Evolutionary conservation across 176 grass and related monocot species (phyloP), one percentile per base, ranked within the genome.

Genomic region (Dactylis glomerata): DNA sequence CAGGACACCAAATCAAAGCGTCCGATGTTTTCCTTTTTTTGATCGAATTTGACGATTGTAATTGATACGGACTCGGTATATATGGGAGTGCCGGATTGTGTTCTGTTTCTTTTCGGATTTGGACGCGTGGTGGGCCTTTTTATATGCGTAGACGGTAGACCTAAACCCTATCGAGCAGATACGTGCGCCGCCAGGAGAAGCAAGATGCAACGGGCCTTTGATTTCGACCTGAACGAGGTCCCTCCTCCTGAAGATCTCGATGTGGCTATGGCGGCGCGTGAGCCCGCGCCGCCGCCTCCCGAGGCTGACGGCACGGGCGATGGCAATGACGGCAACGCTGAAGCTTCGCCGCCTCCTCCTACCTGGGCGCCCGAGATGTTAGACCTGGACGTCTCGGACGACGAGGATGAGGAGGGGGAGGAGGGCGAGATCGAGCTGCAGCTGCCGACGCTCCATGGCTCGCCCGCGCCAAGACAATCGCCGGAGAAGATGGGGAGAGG

Each of bases 161-260:
- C 41, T 42, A 42, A 42, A n/a, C n/a, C 41, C 8, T 10, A 42
- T 42, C 8, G 41, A 42, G 41, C 41, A 42, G 41, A 42, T 42
- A 50, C 41, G 15, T 55, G 12, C 22, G 19, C 55, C 42, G 52
- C 77, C 78, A 20, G 61, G 77, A 8, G 62, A 70, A 49, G 64
- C 52, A 22, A 52, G 76, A 79, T 83, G 86, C 23, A 33, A 19
- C 69, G 36, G 80, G 19, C 57, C 32, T 83, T 88, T 65, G 80
- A 83, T 34, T 74, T 86, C 44, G 85, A 75, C 68, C 74, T 88
- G 9, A 88, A 88, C 44, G 65, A 84, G 66, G 32, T 5, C 13
- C 54, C 66, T 17, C 84, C 66, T 12, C 41, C 78, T 11, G 52
- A 83, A 8, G 33, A 68, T 40, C 11, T 46, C 44, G 44, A 46